phyloP scores from a whole-genome alignment of 345 rosid species.

The Populus pruinosa region DNA sequence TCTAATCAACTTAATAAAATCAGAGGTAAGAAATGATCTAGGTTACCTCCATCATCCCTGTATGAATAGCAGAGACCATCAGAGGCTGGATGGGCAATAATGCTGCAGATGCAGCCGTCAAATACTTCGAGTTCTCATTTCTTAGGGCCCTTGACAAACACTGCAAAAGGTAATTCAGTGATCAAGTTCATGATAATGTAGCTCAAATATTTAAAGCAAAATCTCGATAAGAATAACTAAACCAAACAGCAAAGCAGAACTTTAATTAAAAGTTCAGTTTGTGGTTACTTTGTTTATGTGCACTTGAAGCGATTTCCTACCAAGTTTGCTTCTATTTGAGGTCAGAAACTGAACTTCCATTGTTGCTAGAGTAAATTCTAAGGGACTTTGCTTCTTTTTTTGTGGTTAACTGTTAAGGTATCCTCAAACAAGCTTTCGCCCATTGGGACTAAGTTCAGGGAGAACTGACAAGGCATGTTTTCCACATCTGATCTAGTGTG shows the following conservation, averaged over 20 bases:
- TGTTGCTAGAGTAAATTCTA: background rate
- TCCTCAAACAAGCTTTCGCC: background rate
- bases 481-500: background rate
- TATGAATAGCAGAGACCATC: slow-evolving; percentile 89
- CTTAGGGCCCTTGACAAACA: slow-evolving; percentile 83
- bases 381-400: background rate
- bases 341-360: background rate
- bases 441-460: background rate
- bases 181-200: slow-evolving; percentile 3
- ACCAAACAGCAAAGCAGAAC: background rate
- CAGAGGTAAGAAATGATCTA: slow-evolving; percentile 1
- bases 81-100: slow-evolving; percentile 83
- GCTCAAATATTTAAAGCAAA: slow-evolving; percentile 2
- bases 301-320: background rate
- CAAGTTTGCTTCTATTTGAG: background rate
- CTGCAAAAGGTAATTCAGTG: slow-evolving; percentile 32
- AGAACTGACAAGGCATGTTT: background rate
- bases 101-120: slow-evolving; percentile 93
- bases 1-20: background rate
- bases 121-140: slow-evolving; percentile 82
- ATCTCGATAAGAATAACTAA: background rate
- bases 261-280: background rate
- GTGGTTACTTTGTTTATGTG: background rate
- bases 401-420: background rate
- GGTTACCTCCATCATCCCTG: slow-evolving; percentile 93